Evolutionary conservation across 768 basidiomycete genomes (phyloP).

Genomic region (Lentinus tigrinus): DNA sequence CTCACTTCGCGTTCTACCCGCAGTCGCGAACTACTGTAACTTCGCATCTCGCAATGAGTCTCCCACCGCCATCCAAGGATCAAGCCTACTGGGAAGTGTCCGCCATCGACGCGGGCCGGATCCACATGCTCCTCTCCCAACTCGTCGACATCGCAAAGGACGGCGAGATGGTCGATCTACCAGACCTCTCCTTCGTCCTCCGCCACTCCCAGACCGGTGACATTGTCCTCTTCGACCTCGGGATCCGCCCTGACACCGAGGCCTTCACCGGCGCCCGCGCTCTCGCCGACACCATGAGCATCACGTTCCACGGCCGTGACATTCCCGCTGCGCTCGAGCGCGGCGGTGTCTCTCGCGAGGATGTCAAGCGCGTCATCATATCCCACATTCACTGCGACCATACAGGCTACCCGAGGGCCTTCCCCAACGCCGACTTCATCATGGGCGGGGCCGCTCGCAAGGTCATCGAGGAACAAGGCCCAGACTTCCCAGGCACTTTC

Average conservation of each 20-base stretch:
- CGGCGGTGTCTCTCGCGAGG: constrained; percentile 44
- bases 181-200: constrained; percentile 53
- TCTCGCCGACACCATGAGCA: constrained; percentile 22
- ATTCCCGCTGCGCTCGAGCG: constrained; percentile 48
- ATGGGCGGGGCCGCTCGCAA: constrained; percentile 41
- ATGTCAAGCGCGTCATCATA: constrained; percentile 45
- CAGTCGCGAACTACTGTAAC: too few relatives aligned
- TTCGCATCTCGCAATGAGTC: constrained; percentile 11
- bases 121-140: constrained; percentile 38
- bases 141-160: constrained; percentile 33
- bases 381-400: constrained; percentile 58
- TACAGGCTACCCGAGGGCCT: constrained; percentile 46
- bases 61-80: constrained; percentile 39
- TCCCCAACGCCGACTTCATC: constrained; percentile 47
- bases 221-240: constrained; percentile 52
- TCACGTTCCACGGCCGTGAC: constrained; percentile 14
- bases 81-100: constrained; percentile 57
- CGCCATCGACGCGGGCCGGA: constrained; percentile 50
- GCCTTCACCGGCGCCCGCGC: constrained; percentile 38
- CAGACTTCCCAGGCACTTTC: constrained; percentile 27
- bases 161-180: constrained; percentile 31
- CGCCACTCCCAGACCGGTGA: constrained; percentile 38
- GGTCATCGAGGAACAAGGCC: constrained; percentile 40
- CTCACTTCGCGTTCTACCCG: too few relatives aligned
- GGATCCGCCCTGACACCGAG: constrained; percentile 43